Conservation (phyloP, 495 filamentous ascomycete species). For the Penicillium manginii region DNA sequence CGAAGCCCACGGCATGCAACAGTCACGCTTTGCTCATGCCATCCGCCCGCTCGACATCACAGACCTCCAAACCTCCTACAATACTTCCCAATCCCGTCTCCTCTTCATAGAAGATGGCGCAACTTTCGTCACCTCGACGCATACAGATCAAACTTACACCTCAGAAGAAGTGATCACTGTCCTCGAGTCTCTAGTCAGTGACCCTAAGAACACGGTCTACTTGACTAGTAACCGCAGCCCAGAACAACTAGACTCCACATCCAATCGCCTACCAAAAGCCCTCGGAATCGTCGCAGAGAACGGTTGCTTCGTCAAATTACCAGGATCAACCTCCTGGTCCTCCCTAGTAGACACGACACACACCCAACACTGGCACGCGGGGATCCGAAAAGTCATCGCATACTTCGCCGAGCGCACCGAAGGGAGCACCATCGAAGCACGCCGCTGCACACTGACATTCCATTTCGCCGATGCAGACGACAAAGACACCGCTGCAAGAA, state of each 20-base stretch:
- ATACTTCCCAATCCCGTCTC: slow-evolving; percentile 59
- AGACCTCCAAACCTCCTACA: slow-evolving; percentile 63
- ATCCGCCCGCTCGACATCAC: slow-evolving; percentile 71
- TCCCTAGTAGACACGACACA: slow-evolving; percentile 67
- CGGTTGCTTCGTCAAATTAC: slow-evolving; percentile 75
- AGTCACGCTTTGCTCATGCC: slow-evolving; percentile 68
- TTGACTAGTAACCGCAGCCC: slow-evolving; percentile 79
- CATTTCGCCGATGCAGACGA: slow-evolving; percentile 76
- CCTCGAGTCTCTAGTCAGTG: slow-evolving; percentile 66
- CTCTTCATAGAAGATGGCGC: slow-evolving; percentile 87
- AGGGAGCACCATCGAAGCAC: slow-evolving; percentile 76
- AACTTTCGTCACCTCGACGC: slow-evolving; percentile 55
- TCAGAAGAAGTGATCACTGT: slow-evolving; percentile 68
- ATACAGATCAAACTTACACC: slow-evolving; percentile 62
- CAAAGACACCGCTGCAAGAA: slow-evolving; percentile 64
- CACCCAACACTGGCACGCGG: slow-evolving; percentile 70
- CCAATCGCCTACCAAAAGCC: slow-evolving; percentile 60
- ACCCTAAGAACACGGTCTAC: slow-evolving; percentile 77
- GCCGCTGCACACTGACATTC: slow-evolving; percentile 77
- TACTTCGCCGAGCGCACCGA: slow-evolving; percentile 87
- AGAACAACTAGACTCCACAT: slow-evolving; percentile 73
- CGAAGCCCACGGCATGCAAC: slow-evolving; percentile 68
- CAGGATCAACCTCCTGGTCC: slow-evolving; percentile 61
- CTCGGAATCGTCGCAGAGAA: slow-evolving; percentile 89
- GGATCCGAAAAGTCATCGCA: slow-evolving; percentile 70